These are phyloP conservation scores for Arabidopsis lyrata DNA, from an alignment of 441 rosid species.

Conservation along the genomic window DNA sequence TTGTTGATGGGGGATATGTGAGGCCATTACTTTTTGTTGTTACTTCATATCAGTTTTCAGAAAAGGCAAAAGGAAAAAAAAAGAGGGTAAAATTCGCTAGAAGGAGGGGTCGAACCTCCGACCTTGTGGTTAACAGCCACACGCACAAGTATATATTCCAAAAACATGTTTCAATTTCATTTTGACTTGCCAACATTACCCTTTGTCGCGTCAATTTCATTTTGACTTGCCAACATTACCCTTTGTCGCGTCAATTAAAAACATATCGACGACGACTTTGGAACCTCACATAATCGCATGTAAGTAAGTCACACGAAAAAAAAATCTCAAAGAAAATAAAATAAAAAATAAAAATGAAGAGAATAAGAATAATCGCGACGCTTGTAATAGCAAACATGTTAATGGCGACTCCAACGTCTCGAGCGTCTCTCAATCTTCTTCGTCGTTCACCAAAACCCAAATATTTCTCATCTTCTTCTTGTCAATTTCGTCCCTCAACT, in stretches of 20 bases:
- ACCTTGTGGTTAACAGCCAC: constrained; percentile 99
- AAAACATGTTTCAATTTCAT: too few relatives aligned
- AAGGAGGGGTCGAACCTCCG: constrained; percentile 96
- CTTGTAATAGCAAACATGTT: constrained; percentile 33
- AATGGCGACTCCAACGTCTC: constrained; percentile 45
- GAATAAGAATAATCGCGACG: constrained; percentile 36
- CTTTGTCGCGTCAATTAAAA: too few relatives aligned
- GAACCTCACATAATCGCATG: not conserved
- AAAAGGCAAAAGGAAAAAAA: not conserved
- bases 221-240: too few relatives aligned
- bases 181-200: not conserved
- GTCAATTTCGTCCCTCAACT: constrained; percentile 47
- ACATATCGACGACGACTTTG: not conserved
- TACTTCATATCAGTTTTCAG: not conserved
- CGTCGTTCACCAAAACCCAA: constrained; percentile 46
- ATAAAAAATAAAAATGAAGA: constrained; percentile 28
- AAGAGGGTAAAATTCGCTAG: constrained; percentile 51
- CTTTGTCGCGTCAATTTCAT: not conserved
- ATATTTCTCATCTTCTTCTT: constrained; percentile 31
- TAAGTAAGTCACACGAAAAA: not conserved
- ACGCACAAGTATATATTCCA: constrained; percentile 45
- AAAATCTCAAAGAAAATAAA: not conserved
- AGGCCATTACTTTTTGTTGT: too few relatives aligned
- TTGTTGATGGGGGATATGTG: too few relatives aligned
- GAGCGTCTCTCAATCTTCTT: constrained; percentile 58